Percentiles rank a stretch among this genome's conserved stretches.
phyloP scores from a whole-genome alignment of 768 basidiomycete genomes.

The Calocera viscosa region DNA sequence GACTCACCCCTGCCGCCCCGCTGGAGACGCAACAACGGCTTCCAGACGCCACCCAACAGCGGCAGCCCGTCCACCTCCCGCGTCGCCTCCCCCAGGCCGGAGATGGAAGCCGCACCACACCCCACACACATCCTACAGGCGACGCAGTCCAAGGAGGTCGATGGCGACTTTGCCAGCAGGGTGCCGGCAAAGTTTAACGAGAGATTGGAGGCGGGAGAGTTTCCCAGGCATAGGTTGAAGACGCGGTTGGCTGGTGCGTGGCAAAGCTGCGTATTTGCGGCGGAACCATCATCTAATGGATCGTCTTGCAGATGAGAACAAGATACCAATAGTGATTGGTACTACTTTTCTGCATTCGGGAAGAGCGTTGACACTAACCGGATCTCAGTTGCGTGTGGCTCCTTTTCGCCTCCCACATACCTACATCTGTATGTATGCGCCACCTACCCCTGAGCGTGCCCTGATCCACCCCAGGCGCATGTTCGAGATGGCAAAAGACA shows the following conservation, averaged over 20 bases:
- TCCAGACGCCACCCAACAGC: not conserved
- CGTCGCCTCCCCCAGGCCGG: not conserved
- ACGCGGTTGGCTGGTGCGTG: slow-evolving; percentile 15
- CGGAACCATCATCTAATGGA: not conserved
- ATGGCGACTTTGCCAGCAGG: not conserved
- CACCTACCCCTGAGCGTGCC: not conserved
- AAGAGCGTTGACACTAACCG: not conserved
- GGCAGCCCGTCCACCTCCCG: not conserved
- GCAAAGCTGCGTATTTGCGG: not conserved
- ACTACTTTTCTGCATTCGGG: not conserved
- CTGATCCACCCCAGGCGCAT: slow-evolving; percentile 42
- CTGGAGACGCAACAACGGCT: not conserved
- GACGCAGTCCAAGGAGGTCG: not conserved
- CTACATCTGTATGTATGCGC: slow-evolving; percentile 49
- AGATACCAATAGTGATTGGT: slow-evolving; percentile 17
- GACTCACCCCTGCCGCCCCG: slow-evolving; percentile 1
- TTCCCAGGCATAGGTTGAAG: slow-evolving; percentile 16
- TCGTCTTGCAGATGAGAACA: slow-evolving; percentile 13
- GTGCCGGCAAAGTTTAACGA: slow-evolving; percentile 3
- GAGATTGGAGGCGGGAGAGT: slow-evolving; percentile 14
- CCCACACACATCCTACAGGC: not conserved
- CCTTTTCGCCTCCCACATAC: slow-evolving; percentile 96
- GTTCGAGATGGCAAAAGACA: slow-evolving; percentile 99
- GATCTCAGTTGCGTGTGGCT: slow-evolving; percentile 95
- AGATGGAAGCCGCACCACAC: not conserved